A percentile compares a stretch with the other conserved stretches of the same genome.
Conservation (phyloP, 1,284 basidiomycete species). For the Caloboletus inedulis region DNA sequence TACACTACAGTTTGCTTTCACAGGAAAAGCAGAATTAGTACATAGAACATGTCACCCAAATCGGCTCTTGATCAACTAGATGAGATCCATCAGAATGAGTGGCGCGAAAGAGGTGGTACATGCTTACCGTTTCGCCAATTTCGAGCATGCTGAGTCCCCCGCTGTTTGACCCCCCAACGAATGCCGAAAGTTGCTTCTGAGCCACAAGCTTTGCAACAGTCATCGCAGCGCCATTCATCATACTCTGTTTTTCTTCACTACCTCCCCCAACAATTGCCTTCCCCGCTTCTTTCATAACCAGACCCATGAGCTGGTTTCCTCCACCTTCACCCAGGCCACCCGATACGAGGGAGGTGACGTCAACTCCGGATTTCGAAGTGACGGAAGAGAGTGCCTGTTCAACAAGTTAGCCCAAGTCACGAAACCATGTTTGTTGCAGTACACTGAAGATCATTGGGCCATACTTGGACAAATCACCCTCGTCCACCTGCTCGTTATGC, state of each 20-base stretch:
- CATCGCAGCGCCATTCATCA: slow-evolving; percentile 78
- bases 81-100: not conserved
- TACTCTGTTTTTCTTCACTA: slow-evolving; percentile 75
- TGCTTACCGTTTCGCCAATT: slow-evolving; percentile 45
- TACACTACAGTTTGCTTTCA: not conserved
- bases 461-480: slow-evolving; percentile 18
- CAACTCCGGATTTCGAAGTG: slow-evolving; percentile 18
- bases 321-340: slow-evolving; percentile 45
- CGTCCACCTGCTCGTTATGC: slow-evolving; percentile 19
- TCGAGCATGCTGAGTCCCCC: slow-evolving; percentile 61
- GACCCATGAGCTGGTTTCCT: slow-evolving; percentile 62
- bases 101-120: not conserved
- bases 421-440: not conserved
- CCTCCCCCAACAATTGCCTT: slow-evolving; percentile 70
- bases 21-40: not conserved
- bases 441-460: slow-evolving; percentile 24
- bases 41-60: slow-evolving; percentile 32
- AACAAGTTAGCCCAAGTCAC: slow-evolving; percentile 9
- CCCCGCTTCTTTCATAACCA: slow-evolving; percentile 79
- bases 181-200: slow-evolving; percentile 57
- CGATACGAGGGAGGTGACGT: slow-evolving; percentile 20
- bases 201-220: slow-evolving; percentile 79
- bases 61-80: slow-evolving; percentile 36
- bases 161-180: slow-evolving; percentile 57
- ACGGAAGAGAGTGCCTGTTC: slow-evolving; percentile 22